Evolutionary conservation across 1,284 basidiomycete genomes (phyloP), one percentile per base, ranked within the genome.

Genomic region (Cutaneotrichosporon curvatum): DNA sequence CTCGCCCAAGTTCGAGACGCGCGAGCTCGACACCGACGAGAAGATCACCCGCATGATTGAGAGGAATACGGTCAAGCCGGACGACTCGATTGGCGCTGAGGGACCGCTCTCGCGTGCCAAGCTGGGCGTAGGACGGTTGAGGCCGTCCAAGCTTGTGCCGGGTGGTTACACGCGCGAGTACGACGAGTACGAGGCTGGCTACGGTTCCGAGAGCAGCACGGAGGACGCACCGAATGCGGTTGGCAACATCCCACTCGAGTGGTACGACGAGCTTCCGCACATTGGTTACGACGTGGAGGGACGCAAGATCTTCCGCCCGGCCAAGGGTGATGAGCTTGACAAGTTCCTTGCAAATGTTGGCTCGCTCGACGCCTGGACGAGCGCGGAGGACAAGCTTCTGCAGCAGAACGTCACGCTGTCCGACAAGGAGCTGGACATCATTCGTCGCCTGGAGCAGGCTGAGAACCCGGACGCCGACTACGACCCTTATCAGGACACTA

Each of bases 211-310:
- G 73, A 92, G 88, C 40, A 92, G 88, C 37, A 97, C 90, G 1
- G 94, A 98, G 76, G 90, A 98, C 89, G 80, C 83, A 53, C 86
- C 87, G 30, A 98, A 97, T 71, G 85, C 92, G 48, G 83, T 96
- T 59, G 95, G 95, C 50, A 82, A 95, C 73, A 79, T 99, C 47
- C 95, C 95, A 37, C 84, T 89, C 76, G 90, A 97, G 67, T 99
- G 94, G 90, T 99, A 99, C 73, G 95, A 98, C 70, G 94, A 98
- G 74, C 76, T 99, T 58, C 95, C 95, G n/a, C 95, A 99, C 74
- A 82, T 99, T 64, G 95, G 95, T 39, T 99, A 99, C 74, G 82
- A 91, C 71, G 84, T 98, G 65, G 81, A 94, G 67, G 95, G 95
- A 40, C 90, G 87, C 74, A 87, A 87, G 70, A 84, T 99, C 53